These are phyloP conservation scores for Malassezia japonica DNA, from an alignment of 1,284 basidiomycete genomes.

Conservation along the genomic window DNA sequence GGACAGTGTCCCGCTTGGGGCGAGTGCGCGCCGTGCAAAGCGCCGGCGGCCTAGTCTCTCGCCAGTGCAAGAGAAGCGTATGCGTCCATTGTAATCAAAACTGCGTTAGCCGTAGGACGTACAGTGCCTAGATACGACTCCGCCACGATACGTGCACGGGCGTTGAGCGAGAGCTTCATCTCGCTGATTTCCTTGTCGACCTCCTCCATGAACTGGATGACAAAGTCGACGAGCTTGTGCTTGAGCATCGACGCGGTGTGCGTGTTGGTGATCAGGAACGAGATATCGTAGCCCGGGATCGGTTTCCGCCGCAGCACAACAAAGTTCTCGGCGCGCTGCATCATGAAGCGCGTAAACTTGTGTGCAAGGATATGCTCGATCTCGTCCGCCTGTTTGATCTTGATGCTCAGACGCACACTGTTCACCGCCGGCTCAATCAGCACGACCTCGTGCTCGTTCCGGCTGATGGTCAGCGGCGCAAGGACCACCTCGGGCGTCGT, in stretches of 20 bases:
- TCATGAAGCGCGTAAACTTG: constrained; percentile 99
- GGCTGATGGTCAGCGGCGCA: constrained; percentile 80
- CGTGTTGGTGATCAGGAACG: constrained; percentile 93
- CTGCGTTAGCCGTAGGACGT: constrained; percentile 13
- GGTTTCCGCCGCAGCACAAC: constrained; percentile 90
- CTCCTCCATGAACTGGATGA: constrained; percentile 99
- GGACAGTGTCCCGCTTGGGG: constrained; percentile 1
- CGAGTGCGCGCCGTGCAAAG: background rate
- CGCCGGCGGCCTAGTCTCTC: too few species aligned
- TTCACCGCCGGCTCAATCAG: constrained; percentile 95
- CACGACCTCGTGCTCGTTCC: constrained; percentile 93
- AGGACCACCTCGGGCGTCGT: constrained; percentile 63
- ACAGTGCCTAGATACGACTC: constrained; percentile 53
- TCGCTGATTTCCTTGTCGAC: constrained; percentile 82
- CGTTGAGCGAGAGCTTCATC: constrained; percentile 68
- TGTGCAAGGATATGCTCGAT: constrained; percentile 93
- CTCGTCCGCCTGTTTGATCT: constrained; percentile 98
- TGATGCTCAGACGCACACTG: constrained; percentile 88
- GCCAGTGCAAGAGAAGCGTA: too few species aligned
- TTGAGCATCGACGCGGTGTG: constrained; percentile 97
- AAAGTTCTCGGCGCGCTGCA: constrained; percentile 94
- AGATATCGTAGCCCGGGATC: constrained; percentile 83
- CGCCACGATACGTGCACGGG: constrained; percentile 89
- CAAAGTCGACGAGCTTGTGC: constrained; percentile 99
- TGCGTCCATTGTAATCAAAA: background rate